Conservation (phyloP, 2,329 filamentous ascomycete species). For the Eutypella sp. region DNA sequence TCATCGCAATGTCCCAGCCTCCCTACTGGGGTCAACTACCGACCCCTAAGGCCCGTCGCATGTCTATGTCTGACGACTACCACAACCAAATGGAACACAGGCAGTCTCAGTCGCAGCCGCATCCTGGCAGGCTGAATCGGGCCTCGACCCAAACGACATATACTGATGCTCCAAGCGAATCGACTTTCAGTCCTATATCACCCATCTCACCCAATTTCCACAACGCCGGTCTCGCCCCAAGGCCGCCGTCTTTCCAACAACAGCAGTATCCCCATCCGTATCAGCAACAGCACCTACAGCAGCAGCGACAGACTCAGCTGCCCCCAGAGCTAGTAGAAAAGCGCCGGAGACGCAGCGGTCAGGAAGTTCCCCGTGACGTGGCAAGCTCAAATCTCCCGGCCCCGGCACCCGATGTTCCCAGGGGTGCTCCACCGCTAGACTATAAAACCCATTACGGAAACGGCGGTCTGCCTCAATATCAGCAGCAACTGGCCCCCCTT, state of each 20-base stretch:
- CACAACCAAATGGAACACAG: too few species aligned
- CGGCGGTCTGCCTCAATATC: conserved; percentile 27
- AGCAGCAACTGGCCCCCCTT: conserved; percentile 1
- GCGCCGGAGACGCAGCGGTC: conserved; percentile 37
- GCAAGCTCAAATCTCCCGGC: conserved; percentile 37
- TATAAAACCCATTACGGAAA: conserved; percentile 47
- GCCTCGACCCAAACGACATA: conserved; percentile 51
- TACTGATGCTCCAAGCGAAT: conserved; percentile 52
- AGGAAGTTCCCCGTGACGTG: conserved; percentile 31
- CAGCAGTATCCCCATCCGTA: too few species aligned
- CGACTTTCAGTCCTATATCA: conserved; percentile 55
- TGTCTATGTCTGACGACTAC: conserved; percentile 32
- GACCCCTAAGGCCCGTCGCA: conserved; percentile 40
- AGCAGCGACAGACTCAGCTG: conserved; percentile 36
- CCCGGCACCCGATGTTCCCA: conserved; percentile 55
- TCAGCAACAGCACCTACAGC: too few species aligned
- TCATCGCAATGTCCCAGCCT: conserved; percentile 36
- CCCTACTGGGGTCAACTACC: conserved; percentile 58
- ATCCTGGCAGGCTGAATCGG: conserved; percentile 41
- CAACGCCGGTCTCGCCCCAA: conserved; percentile 50
- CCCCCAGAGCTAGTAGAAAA: conserved; percentile 39
- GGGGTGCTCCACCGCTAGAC: conserved; percentile 48
- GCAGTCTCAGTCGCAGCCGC: conserved; percentile 33
- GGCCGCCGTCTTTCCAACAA: conserved; percentile 55
- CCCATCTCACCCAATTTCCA: conserved; percentile 48